Base-by-base conservation (phyloP, 163 green algal genomes). In the Chlamydomonas reinhardtii region DNA sequence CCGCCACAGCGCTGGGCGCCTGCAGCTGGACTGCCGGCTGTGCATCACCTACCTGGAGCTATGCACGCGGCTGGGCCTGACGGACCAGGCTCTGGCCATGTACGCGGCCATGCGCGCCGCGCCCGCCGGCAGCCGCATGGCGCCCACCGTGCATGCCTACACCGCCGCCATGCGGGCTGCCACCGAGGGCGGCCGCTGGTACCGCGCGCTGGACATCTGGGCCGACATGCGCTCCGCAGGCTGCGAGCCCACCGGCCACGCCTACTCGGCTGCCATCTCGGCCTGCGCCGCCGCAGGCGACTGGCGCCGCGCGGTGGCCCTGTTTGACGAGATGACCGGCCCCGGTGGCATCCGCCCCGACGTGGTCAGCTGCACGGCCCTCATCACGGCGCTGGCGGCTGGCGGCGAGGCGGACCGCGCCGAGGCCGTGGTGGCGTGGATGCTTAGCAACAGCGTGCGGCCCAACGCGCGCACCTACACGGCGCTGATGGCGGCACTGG, bases 381-480 rank as follows among this genome's bases (percentile, higher is more conserved):
- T 98, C 8, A 94, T 98, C 82, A 94, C 91, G 24, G 96, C 96
- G 3, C 91, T 98, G 73, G 95, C 88, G 9, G 73, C 82, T 0
- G 82, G 64, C 56, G 89, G 83, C 59, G 86, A 93, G 74, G 86
- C 86, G 4, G 86, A 93, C 78, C 88, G 88, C 77, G 87, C 89
- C 22, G 89, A 94, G 88, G 79, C 82, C 0, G 92, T 97, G 27
- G 90, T 98, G 9, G 72, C 92, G 48, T 98, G 96, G 96, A 98
- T 98, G 96, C 85, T 94, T 43, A 62, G 73, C 56, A 92, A 84
- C 15, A 90, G 35, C 5, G 86, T 96, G 32, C 89, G 90, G 52
- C 95, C 95, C 74, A 98, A 98, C 74, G 96, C 97, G 83, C 92
- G 96, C 75, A 98, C 96, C 20, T 98, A 97, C 90, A 97, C 96